A percentile compares a stretch with the other conserved stretches of the same genome.
These are phyloP conservation scores for Vitis hybrid DNA, from an alignment of 177 flowering plant genomes.

Conservation along the genomic window DNA sequence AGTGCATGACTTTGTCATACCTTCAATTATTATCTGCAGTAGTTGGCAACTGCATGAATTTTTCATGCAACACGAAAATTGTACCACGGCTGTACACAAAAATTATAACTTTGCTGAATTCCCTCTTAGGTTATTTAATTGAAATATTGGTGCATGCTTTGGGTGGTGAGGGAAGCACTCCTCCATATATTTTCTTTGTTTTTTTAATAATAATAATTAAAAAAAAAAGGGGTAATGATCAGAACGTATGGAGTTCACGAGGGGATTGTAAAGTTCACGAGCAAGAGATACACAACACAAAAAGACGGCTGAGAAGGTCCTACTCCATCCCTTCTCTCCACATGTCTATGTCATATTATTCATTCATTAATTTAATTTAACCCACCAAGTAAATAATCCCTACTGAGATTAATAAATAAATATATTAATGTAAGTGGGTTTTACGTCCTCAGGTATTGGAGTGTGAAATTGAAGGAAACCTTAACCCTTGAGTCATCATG, in stretches of 20 bases:
- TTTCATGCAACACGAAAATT: too few species aligned
- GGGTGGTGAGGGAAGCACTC: neutral
- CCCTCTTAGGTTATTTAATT: too few species aligned
- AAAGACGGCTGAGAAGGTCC: constrained; percentile 46
- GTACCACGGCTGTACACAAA: too few species aligned
- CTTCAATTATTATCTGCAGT: too few species aligned
- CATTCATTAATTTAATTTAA: constrained; percentile 1
- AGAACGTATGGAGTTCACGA: constrained; percentile 35
- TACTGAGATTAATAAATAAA: too few species aligned
- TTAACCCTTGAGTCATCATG: too few species aligned
- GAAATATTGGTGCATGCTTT: neutral
- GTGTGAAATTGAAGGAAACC: too few species aligned
- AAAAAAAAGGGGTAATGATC: constrained; percentile 1
- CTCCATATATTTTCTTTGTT: neutral
- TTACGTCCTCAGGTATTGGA: too few species aligned
- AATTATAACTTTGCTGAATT: too few species aligned
- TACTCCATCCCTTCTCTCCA: constrained; percentile 12
- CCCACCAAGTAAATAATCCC: neutral
- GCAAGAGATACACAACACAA: constrained; percentile 23
- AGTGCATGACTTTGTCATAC: too few species aligned
- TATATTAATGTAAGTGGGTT: too few species aligned
- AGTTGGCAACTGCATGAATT: too few species aligned
- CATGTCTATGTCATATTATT: constrained; percentile 4
- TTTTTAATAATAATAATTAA: constrained; percentile 3
- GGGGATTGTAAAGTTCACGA: constrained; percentile 32